A percentile compares a stretch with the other conserved stretches of the same genome.
phyloP scores from a whole-genome alignment of 1,284 basidiomycete species.

The Fomitopsis schrenkii region DNA sequence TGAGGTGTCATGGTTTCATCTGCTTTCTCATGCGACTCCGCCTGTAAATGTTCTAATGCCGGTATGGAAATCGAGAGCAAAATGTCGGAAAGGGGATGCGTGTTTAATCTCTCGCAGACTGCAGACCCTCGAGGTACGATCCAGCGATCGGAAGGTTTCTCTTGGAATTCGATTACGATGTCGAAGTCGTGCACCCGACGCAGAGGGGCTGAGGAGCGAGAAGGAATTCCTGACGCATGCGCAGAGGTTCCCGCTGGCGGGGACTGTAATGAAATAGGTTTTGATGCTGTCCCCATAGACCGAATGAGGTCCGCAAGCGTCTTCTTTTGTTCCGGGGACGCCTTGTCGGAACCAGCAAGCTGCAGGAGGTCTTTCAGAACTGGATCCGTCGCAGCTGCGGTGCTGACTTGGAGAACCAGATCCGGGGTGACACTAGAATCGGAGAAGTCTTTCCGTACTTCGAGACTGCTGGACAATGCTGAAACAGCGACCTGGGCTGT shows the following conservation, averaged over 20 bases:
- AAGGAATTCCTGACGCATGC: background rate
- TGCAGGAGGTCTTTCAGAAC: constrained; percentile 59
- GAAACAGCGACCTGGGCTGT: constrained; percentile 4
- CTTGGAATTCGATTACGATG: constrained; percentile 65
- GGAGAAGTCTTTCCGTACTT: background rate
- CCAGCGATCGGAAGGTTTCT: constrained; percentile 56
- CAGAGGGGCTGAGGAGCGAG: background rate
- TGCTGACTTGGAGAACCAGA: constrained; percentile 59
- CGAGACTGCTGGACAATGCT: constrained; percentile 2
- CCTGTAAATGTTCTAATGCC: constrained; percentile 1
- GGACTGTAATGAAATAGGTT: constrained; percentile 3
- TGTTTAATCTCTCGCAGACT: constrained; percentile 37
- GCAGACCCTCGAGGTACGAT: constrained; percentile 57
- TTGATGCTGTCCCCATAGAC: constrained; percentile 34
- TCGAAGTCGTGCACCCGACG: constrained; percentile 48
- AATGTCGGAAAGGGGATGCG: constrained; percentile 12
- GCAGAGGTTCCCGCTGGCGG: constrained; percentile 18
- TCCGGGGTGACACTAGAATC: constrained; percentile 39
- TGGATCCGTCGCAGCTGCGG: constrained; percentile 59
- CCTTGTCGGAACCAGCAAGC: constrained; percentile 52
- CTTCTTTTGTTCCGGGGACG: constrained; percentile 57
- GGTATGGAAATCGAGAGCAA: constrained; percentile 13
- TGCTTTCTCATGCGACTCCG: constrained; percentile 13
- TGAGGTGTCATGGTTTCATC: constrained; percentile 18
- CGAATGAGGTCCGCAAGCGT: constrained; percentile 63